Conservation (phyloP, 2,329 filamentous ascomycete genomes). For the Apiospora koreana region DNA sequence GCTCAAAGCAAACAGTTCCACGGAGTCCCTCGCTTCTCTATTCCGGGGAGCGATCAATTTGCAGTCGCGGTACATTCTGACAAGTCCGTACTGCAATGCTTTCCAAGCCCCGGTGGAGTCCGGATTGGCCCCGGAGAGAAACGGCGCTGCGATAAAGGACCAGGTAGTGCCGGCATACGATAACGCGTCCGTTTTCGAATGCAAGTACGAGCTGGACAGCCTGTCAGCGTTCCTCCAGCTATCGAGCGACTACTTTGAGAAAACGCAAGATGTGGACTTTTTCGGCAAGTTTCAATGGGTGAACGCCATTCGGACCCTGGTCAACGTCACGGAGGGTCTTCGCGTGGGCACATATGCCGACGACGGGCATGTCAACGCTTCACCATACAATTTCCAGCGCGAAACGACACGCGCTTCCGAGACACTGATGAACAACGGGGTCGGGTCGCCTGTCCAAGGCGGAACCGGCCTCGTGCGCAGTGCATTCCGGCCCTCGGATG, state of each 20-base stretch:
- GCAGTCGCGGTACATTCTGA: slow-evolving; percentile 67
- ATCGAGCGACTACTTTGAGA: slow-evolving; percentile 75
- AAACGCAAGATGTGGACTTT: slow-evolving; percentile 71
- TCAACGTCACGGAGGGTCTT: slow-evolving; percentile 70
- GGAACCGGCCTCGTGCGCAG: slow-evolving; percentile 81
- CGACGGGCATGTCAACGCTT: slow-evolving; percentile 29
- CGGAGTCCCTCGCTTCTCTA: slow-evolving; percentile 64
- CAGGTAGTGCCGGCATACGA: slow-evolving; percentile 65
- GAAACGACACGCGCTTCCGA: slow-evolving; percentile 74
- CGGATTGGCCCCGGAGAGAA: slow-evolving; percentile 58
- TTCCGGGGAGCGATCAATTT: slow-evolving; percentile 73
- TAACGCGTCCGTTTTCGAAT: slow-evolving; percentile 78
- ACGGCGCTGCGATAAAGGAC: slow-evolving; percentile 61
- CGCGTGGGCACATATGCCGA: slow-evolving; percentile 61
- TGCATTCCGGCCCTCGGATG: slow-evolving; percentile 89
- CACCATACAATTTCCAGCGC: slow-evolving; percentile 74
- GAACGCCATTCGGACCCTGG: slow-evolving; percentile 67
- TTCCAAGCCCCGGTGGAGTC: slow-evolving; percentile 85
- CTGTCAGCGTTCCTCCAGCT: slow-evolving; percentile 84
- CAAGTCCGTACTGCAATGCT: slow-evolving; percentile 82
- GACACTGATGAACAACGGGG: slow-evolving; percentile 74
- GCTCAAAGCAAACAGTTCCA: slow-evolving; percentile 52
- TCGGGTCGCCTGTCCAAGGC: slow-evolving; percentile 77
- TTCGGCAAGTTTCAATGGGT: slow-evolving; percentile 77
- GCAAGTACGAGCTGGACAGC: slow-evolving; percentile 94